A percentile compares a stretch with the other conserved stretches of the same genome.
Evolutionary conservation across 164 flowering plant genomes (phyloP).

Genomic region (Saururus chinensis): DNA sequence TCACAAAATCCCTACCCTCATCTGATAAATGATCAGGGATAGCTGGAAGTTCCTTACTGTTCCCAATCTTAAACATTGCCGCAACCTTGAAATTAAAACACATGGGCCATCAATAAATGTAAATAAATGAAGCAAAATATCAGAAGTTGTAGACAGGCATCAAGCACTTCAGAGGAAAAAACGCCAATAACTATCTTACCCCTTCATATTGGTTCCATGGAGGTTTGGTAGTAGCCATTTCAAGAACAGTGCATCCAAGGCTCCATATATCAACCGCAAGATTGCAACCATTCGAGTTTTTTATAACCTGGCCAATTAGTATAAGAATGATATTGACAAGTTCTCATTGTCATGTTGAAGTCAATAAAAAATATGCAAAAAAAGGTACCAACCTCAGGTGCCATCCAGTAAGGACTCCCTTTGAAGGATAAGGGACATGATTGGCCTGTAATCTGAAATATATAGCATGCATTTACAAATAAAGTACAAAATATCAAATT

Average conservation of each 20-base stretch:
- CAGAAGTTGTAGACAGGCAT: neutral
- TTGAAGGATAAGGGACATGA: slow-evolving; percentile 76
- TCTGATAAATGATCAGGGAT: slow-evolving; percentile 86
- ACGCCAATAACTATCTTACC: slow-evolving; percentile 29
- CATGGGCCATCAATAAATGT: slow-evolving; percentile 5
- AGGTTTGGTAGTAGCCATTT: slow-evolving; percentile 91
- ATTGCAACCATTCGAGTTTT: slow-evolving; percentile 63
- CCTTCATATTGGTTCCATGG: slow-evolving; percentile 91
- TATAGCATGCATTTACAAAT: neutral
- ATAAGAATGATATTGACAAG: neutral
- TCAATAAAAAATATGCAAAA: neutral
- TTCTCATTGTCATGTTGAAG: neutral
- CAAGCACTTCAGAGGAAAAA: neutral
- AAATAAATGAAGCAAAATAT: neutral
- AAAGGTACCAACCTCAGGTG: slow-evolving; percentile 67
- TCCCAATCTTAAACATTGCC: slow-evolving; percentile 93
- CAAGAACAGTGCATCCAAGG: slow-evolving; percentile 89
- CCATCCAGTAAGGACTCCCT: slow-evolving; percentile 98
- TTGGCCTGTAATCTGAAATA: slow-evolving; percentile 65
- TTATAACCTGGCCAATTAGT: slow-evolving; percentile 47
- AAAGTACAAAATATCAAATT: neutral
- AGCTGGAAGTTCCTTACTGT: slow-evolving; percentile 81
- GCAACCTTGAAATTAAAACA: slow-evolving; percentile 49
- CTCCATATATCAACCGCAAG: slow-evolving; percentile 93
- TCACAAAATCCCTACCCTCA: slow-evolving; percentile 83